These are phyloP conservation scores for Coniochaeta sp. DNA, from an alignment of 2,329 filamentous ascomycete genomes.

Conservation along the genomic window DNA sequence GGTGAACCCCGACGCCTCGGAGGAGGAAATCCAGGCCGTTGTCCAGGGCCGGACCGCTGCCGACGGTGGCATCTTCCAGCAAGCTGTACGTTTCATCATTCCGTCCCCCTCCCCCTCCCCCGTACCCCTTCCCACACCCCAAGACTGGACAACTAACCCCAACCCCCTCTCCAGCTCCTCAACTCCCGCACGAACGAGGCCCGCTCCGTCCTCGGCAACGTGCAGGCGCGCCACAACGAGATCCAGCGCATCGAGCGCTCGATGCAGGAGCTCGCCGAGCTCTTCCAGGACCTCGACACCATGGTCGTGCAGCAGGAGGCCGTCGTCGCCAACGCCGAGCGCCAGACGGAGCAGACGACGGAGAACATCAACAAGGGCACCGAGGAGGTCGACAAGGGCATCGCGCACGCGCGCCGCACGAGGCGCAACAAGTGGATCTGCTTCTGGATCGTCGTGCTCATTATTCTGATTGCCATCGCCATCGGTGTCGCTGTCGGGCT, in stretches of 20 bases:
- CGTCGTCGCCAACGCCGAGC: constrained; percentile 54
- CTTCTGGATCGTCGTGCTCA: constrained; percentile 52
- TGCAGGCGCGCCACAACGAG: constrained; percentile 77
- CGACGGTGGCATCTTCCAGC: constrained; percentile 75
- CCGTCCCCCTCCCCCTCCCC: not conserved
- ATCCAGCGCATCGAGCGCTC: constrained; percentile 74
- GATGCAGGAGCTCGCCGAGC: constrained; percentile 58
- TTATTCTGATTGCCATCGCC: constrained; percentile 43
- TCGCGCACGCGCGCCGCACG: constrained; percentile 56
- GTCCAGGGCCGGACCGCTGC: constrained; percentile 61
- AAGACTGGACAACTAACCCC: too few relatives aligned
- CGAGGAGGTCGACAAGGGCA: constrained; percentile 61
- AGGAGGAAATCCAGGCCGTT: constrained; percentile 63
- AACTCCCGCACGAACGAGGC: constrained; percentile 70
- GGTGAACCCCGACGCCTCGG: constrained; percentile 73
- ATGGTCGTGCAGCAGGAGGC: constrained; percentile 67
- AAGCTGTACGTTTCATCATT: constrained; percentile 55
- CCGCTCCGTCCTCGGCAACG: constrained; percentile 65
- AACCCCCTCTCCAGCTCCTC: constrained; percentile 55
- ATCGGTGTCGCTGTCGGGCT: constrained; percentile 49
- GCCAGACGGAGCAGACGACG: constrained; percentile 58
- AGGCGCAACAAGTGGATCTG: constrained; percentile 81
- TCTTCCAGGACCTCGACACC: constrained; percentile 71
- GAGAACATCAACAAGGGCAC: constrained; percentile 64
- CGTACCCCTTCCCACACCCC: too few relatives aligned